Evolutionary conservation across 257 asterid genomes (phyloP), one percentile per base, ranked within the genome.

Genomic region (Salvia splendens): DNA sequence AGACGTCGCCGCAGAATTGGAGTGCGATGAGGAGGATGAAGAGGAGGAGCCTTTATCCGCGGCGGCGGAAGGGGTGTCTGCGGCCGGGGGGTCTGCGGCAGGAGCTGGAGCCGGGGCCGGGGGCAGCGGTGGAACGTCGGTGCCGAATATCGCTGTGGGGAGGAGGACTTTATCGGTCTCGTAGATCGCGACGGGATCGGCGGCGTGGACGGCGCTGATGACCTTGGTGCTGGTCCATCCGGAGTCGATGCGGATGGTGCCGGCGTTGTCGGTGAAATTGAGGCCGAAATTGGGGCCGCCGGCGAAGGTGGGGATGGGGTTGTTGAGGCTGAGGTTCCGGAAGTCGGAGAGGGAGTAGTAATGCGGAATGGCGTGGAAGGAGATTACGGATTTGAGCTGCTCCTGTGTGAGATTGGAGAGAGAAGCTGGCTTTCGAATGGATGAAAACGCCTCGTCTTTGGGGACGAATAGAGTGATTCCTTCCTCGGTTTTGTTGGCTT

Each of bases 381-480:
- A 89, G 74, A 78, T 58, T 66, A 91, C 73, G 8, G 86, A 80
- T 53, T 75, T 83, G 66, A 91, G 87, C 79, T 91, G 89, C 12
- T 85, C 95, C 6, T 55, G 12, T 2, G 95, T 83, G 69, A 91
- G 94, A 33, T 88, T 91, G 1, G 89, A 53, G 54, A 91, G 79
- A 12, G 91, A 73, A 0, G 50, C 6, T 6, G 83, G 88, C 38
- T 64, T 78, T 77, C 69, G 81, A 1, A 74, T 77, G 0, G 86
- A 79, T 8, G 89, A 62, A 36, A 91, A 91, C 30, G 96, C 94
- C 0, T 41, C 30, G 45, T 91, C 89, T 46, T 61, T 85, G 2
- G 97, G 97, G 12, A 87, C 95, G 30, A 91, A 91, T 10, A 91
- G 60, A 48, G 97, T 91, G 61, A 91, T 81, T 43, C 96, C 97